phyloP scores from a whole-genome alignment of 1,284 basidiomycete genomes.

The Fistulinella staudtii region DNA sequence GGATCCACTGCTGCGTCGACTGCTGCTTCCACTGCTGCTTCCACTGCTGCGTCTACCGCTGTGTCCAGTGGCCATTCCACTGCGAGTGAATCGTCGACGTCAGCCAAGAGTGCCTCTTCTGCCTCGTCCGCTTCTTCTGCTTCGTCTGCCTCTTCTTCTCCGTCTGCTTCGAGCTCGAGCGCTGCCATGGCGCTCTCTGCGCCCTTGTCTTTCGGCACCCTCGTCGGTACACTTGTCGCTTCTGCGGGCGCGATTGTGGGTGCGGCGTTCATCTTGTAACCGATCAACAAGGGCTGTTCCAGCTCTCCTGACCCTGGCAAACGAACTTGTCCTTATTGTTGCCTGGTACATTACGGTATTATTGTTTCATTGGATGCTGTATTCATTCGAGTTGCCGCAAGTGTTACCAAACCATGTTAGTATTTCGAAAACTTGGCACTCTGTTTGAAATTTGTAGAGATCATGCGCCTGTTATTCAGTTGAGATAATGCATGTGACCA shows the following conservation, averaged over 20 bases:
- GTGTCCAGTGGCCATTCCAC: background rate
- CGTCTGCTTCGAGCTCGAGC: conserved; percentile 1
- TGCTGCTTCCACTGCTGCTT: background rate
- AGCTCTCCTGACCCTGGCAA: background rate
- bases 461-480: too few relatives aligned
- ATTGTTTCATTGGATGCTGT: background rate
- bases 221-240: conserved; percentile 24
- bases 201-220: conserved; percentile 15
- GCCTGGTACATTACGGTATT: background rate
- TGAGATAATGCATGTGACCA: too few relatives aligned
- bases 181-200: conserved; percentile 18
- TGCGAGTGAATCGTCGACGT: background rate
- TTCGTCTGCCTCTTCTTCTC: background rate
- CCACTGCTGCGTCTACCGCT: background rate
- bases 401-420: too few relatives aligned
- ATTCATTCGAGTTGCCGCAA: too few relatives aligned
- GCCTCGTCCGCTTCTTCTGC: background rate
- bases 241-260: conserved; percentile 27
- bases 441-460: too few relatives aligned
- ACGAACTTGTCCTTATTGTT: background rate
- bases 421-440: too few relatives aligned
- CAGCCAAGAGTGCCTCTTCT: background rate
- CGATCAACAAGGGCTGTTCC: background rate
- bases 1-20: background rate
- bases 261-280: conserved; percentile 24